These are phyloP conservation scores for Anastatica hierochuntica DNA, from an alignment of 345 rosid genomes.

Conservation along the genomic window DNA sequence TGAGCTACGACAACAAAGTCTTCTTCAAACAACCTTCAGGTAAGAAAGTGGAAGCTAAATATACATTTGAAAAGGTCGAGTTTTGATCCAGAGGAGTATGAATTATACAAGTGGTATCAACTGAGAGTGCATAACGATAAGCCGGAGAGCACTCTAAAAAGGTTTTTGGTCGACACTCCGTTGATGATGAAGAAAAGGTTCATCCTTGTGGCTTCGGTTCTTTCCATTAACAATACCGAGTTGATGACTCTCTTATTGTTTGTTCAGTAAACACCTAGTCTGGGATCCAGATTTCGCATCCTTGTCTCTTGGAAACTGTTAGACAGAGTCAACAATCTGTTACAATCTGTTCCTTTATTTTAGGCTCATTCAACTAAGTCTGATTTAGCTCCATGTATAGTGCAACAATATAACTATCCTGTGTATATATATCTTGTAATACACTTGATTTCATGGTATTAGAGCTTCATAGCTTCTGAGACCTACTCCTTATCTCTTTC, in stretches of 20 bases:
- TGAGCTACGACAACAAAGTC: slow-evolving; percentile 26
- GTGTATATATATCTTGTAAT: too few relatives aligned
- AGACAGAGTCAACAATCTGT: slow-evolving; percentile 63
- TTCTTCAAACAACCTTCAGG: slow-evolving; percentile 22
- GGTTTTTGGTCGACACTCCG: slow-evolving; percentile 83
- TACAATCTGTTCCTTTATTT: too few relatives aligned
- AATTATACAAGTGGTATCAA: slow-evolving; percentile 70
- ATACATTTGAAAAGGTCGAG: slow-evolving; percentile 69
- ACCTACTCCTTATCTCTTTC: too few relatives aligned
- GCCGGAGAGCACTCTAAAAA: slow-evolving; percentile 52
- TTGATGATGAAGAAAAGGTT: slow-evolving; percentile 43
- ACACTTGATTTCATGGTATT: too few relatives aligned
- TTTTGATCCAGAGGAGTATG: slow-evolving; percentile 79
- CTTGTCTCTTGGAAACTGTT: slow-evolving; percentile 76
- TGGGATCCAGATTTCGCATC: slow-evolving; percentile 94
- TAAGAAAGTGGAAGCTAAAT: slow-evolving; percentile 53
- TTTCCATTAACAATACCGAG: slow-evolving; percentile 83
- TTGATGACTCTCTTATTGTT: slow-evolving; percentile 77
- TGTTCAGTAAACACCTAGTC: slow-evolving; percentile 86
- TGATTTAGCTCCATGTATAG: too few relatives aligned
- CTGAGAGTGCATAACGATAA: slow-evolving; percentile 63
- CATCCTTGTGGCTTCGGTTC: slow-evolving; percentile 89
- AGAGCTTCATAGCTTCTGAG: too few relatives aligned
- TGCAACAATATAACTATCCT: too few relatives aligned
- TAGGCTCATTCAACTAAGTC: too few relatives aligned